A percentile compares a stretch with the other conserved stretches of the same genome.
Conservation (phyloP, 2,329 filamentous ascomycete genomes). For the Aspergillus sclerotialis region DNA sequence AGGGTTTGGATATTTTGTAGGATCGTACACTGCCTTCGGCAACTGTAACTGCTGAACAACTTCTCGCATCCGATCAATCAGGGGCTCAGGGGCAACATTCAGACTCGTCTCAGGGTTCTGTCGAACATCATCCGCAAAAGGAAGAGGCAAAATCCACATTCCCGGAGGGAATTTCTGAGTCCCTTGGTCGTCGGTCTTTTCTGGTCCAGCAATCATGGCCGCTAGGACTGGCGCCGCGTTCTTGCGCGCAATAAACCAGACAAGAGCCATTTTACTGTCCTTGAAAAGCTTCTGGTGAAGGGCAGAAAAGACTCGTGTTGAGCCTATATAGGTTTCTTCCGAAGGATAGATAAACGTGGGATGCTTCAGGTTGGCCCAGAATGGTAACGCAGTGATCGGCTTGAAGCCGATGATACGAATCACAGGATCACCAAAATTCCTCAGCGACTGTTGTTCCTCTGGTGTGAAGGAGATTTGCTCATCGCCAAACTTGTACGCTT, state of each 20-base stretch:
- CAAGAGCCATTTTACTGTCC: slow-evolving; percentile 73
- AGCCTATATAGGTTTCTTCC: slow-evolving; percentile 83
- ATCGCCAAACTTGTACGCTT: slow-evolving; percentile 93
- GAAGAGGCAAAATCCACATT: slow-evolving; percentile 81
- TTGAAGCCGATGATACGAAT: slow-evolving; percentile 95
- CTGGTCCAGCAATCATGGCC: slow-evolving; percentile 70
- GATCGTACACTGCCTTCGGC: slow-evolving; percentile 77
- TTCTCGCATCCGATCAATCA: slow-evolving; percentile 75
- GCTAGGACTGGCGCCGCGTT: slow-evolving; percentile 75
- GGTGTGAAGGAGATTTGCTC: slow-evolving; percentile 79
- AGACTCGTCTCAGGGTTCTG: slow-evolving; percentile 58
- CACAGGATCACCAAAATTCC: slow-evolving; percentile 71
- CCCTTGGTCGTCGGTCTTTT: slow-evolving; percentile 57
- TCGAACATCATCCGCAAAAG: slow-evolving; percentile 83
- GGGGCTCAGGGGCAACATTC: slow-evolving; percentile 56
- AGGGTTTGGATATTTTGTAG: slow-evolving; percentile 82
- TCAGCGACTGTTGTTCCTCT: slow-evolving; percentile 73
- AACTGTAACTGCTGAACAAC: slow-evolving; percentile 82
- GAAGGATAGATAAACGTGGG: slow-evolving; percentile 91
- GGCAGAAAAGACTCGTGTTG: slow-evolving; percentile 85
- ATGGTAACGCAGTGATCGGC: slow-evolving; percentile 62
- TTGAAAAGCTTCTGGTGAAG: slow-evolving; percentile 79
- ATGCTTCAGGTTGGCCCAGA: slow-evolving; percentile 80
- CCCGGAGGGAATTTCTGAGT: slow-evolving; percentile 71
- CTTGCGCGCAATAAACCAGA: slow-evolving; percentile 78